Percentiles rank a stretch among this genome's conserved stretches.
These are phyloP conservation scores for Psilocybe tampanensis DNA, from an alignment of 768 basidiomycete genomes.

Conservation along the genomic window DNA sequence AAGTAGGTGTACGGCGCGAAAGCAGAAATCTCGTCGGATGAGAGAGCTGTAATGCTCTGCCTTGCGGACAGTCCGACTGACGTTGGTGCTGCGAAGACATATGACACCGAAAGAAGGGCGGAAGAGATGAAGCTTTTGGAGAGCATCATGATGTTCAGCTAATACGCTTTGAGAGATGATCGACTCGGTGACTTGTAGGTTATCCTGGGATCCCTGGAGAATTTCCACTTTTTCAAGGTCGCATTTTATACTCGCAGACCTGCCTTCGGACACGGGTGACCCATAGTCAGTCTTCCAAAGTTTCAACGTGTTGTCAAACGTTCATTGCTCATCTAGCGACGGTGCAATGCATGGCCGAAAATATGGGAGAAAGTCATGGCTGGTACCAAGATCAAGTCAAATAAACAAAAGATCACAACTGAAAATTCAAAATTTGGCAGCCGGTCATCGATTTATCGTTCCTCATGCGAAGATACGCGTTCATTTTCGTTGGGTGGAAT, in stretches of 20 bases:
- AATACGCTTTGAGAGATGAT: background rate
- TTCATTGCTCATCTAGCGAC: background rate
- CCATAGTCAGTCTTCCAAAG: background rate
- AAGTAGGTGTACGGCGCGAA: constrained; percentile 51
- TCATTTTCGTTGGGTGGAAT: background rate
- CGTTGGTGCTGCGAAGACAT: constrained; percentile 8
- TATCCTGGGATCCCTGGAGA: background rate
- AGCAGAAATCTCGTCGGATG: constrained; percentile 39
- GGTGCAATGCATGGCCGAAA: background rate
- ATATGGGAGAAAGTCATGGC: background rate
- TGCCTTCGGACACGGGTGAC: too few relatives aligned
- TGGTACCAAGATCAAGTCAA: background rate
- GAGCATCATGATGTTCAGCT: constrained; percentile 4
- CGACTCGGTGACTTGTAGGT: background rate
- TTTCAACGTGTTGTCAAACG: background rate
- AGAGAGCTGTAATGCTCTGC: constrained; percentile 30
- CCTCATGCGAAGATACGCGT: constrained; percentile 2
- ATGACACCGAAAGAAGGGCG: constrained; percentile 8
- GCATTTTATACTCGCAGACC: background rate
- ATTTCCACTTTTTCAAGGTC: background rate
- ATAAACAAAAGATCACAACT: constrained; percentile 1
- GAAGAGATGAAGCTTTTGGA: constrained; percentile 9
- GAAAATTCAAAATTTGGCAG: constrained; percentile 6
- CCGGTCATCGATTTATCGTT: constrained; percentile 2
- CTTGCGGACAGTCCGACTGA: constrained; percentile 13